Evolutionary conservation across 176 grass and related monocot species (phyloP), one percentile per base, ranked within the genome.

Genomic region (Rhynchospora breviuscula): DNA sequence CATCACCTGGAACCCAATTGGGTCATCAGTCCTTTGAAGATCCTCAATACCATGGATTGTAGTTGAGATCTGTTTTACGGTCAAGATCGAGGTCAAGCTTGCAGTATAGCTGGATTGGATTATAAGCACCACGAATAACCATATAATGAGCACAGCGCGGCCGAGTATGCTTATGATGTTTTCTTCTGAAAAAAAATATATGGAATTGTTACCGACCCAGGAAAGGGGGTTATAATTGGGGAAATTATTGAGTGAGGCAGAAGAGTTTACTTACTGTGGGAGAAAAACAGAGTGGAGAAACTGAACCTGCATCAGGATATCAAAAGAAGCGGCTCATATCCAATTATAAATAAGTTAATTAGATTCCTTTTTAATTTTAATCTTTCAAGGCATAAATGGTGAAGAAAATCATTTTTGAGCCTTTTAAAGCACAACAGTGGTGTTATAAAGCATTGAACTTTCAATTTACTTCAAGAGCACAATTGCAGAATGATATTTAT

Each of bases 101-200:
- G 94, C 91, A 0, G 91, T 97, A 84, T 97, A 93, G 86, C 91
- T 97, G 57, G 89, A 97, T 85, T 97, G 89, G 56, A 97, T 90
- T 75, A 97, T 97, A 75, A 93, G 87, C 54, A 97, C 91, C 0
- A 97, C 94, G 66, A 97, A 97, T 43, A 97, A 91, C 94, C 94
- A 97, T 84, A 97, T 86, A 73, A 93, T 73, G 46, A 97, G 85
- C 78, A 97, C 91, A 48, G 85, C 73, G 18, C 94, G 91, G 0
- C 94, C 94, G 0, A 97, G 89, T 44, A 81, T 91, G 84, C 91
- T 93, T 90, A 90, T 79, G 6, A 74, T 90, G 70, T 93, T 89
- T 83, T 93, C 91, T 82, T 81, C 94, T 97, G 88, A 8, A 43
- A 88, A 77, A 7, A 79, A 67, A 10, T 17, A 66, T 12, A 82